These are phyloP conservation scores for Pseudovirgaria hyperparasitica DNA, from an alignment of 2,329 filamentous ascomycete species.

Conservation along the genomic window DNA sequence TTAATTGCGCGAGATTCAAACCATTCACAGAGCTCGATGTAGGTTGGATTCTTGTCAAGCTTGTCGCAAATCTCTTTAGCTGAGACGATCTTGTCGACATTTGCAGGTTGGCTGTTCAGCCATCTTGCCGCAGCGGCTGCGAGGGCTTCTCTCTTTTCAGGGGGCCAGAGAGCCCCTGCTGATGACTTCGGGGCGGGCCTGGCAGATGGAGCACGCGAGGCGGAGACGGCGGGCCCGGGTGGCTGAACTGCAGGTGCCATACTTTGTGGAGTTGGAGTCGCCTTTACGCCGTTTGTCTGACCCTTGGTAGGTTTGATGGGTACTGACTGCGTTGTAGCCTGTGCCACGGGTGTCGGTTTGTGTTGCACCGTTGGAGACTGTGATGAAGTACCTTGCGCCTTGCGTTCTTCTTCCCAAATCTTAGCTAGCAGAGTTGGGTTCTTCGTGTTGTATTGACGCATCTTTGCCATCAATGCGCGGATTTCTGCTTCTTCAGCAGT, in stretches of 20 bases:
- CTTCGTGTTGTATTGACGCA: constrained; percentile 43
- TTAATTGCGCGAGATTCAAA: constrained; percentile 37
- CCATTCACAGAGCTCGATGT: constrained; percentile 41
- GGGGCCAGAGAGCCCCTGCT: constrained; percentile 36
- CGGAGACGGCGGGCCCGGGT: not conserved
- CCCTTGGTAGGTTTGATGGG: constrained; percentile 4
- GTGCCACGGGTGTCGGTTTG: constrained; percentile 13
- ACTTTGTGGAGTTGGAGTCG: not conserved
- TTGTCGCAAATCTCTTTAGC: constrained; percentile 31
- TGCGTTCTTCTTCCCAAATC: constrained; percentile 43
- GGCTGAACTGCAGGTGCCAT: not conserved
- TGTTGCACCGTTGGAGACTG: constrained; percentile 12
- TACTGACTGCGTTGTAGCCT: constrained; percentile 2
- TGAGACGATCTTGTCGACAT: constrained; percentile 25
- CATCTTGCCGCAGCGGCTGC: constrained; percentile 37
- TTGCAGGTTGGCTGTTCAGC: constrained; percentile 30
- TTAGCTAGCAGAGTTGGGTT: constrained; percentile 42
- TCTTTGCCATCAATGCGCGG: constrained; percentile 42
- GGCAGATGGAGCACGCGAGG: not conserved
- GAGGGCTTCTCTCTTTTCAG: constrained; percentile 36
- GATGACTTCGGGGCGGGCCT: constrained; percentile 1
- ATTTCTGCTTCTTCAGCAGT: constrained; percentile 32
- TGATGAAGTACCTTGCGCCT: constrained; percentile 18
- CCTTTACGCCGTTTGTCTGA: too few relatives aligned
- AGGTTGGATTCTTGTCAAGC: constrained; percentile 41